A percentile compares a stretch with the other conserved stretches of the same genome.
Conservation (phyloP, 495 filamentous ascomycete genomes). For the Xeromyces bisporus region DNA sequence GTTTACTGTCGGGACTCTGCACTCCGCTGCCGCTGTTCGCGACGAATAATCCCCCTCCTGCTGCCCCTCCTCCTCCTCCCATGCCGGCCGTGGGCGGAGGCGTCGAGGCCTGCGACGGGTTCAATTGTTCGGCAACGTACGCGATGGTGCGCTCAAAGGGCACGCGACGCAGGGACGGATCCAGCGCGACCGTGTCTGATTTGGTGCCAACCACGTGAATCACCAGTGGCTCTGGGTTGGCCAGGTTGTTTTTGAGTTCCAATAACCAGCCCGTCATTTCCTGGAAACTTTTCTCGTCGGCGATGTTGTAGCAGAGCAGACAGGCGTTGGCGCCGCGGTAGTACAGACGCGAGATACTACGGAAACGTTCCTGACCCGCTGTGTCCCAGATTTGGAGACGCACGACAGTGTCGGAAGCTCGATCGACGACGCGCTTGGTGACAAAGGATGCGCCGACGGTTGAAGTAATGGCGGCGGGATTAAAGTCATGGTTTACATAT, state of each 20-base stretch:
- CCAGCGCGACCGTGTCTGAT: constrained; percentile 68
- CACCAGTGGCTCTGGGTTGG: constrained; percentile 47
- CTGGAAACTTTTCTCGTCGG: constrained; percentile 65
- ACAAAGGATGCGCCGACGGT: constrained; percentile 91
- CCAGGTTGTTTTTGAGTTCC: constrained; percentile 57
- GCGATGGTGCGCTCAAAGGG: constrained; percentile 89
- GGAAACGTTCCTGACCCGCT: constrained; percentile 89
- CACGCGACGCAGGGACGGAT: constrained; percentile 60
- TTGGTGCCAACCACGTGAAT: constrained; percentile 95
- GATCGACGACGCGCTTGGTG: constrained; percentile 80
- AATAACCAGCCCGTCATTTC: constrained; percentile 89
- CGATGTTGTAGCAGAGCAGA: constrained; percentile 90
- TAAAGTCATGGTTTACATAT: constrained; percentile 66
- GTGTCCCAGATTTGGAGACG: constrained; percentile 89
- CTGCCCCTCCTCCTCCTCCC: no score
- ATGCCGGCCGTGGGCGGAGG: constrained; percentile 43
- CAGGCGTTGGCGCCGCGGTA: constrained; percentile 91
- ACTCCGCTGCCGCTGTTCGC: constrained; percentile 26
- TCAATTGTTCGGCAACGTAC: constrained; percentile 82
- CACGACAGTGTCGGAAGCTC: constrained; percentile 60
- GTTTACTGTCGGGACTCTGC: constrained; percentile 54
- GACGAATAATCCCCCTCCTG: no score
- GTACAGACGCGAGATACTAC: constrained; percentile 82
- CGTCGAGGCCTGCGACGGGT: constrained; percentile 43
- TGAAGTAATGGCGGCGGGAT: constrained; percentile 47